phyloP scores from a whole-genome alignment of 2,329 filamentous ascomycete genomes.

The Leptographium lundbergii region DNA sequence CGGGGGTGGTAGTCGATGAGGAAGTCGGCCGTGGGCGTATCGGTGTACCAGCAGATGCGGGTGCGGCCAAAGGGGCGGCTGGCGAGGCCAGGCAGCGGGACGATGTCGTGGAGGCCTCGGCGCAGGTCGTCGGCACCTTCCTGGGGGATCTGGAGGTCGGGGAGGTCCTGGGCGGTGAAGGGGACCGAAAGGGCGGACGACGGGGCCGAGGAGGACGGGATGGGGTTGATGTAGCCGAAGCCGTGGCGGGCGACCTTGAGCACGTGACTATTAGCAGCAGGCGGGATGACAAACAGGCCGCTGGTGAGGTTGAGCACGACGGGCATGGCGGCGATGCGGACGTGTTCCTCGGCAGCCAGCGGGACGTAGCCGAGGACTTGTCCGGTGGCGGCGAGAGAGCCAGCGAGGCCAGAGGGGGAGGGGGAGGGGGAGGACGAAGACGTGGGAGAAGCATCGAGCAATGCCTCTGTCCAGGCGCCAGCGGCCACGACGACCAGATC shows the following conservation, averaged over 20 bases:
- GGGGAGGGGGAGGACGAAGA: background rate
- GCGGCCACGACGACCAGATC: constrained; percentile 71
- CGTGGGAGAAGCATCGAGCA: background rate
- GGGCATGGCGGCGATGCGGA: constrained; percentile 49
- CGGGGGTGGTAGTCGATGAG: constrained; percentile 56
- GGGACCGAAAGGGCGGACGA: constrained; percentile 24
- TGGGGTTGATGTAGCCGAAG: constrained; percentile 52
- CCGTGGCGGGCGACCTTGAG: constrained; percentile 60
- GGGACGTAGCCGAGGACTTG: constrained; percentile 70
- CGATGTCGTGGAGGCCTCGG: constrained; percentile 43
- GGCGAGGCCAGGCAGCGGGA: constrained; percentile 42
- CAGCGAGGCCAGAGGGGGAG: constrained; percentile 52
- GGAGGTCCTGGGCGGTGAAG: constrained; percentile 35
- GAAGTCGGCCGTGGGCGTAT: constrained; percentile 60
- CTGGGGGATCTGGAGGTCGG: constrained; percentile 35
- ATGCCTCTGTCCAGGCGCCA: constrained; percentile 70
- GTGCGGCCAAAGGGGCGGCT: constrained; percentile 48
- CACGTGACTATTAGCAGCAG: constrained; percentile 32
- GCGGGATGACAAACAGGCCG: constrained; percentile 65
- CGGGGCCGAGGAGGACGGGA: constrained; percentile 23
- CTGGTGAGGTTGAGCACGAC: constrained; percentile 59
- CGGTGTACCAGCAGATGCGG: constrained; percentile 64
- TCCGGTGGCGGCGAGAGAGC: constrained; percentile 66
- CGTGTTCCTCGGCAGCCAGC: constrained; percentile 57
- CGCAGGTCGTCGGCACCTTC: constrained; percentile 53